phyloP scores from a whole-genome alignment of 208 protist species.

The Leishmania major region DNA sequence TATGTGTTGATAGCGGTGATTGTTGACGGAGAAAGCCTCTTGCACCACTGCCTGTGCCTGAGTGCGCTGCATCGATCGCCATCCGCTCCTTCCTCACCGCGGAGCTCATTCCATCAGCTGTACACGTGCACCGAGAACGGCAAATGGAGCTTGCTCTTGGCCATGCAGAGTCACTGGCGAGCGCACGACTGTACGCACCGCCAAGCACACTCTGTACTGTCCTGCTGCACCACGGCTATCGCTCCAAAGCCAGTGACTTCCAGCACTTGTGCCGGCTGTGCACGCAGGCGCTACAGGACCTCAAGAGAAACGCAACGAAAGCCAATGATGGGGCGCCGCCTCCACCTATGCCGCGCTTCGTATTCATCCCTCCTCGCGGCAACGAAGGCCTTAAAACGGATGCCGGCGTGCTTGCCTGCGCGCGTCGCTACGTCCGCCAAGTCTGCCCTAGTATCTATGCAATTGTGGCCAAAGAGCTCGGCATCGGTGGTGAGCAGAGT shows the following conservation, averaged over 20 bases:
- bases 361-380: slow-evolving; percentile 32
- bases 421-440: slow-evolving; percentile 30
- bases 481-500: neutral
- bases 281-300: neutral
- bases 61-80: neutral
- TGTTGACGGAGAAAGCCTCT: neutral
- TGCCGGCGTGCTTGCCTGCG: slow-evolving; percentile 45
- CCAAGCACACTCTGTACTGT: slow-evolving; percentile 35
- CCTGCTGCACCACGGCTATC: slow-evolving; percentile 72
- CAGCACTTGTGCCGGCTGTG: slow-evolving; percentile 20
- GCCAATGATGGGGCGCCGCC: too few relatives aligned
- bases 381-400: slow-evolving; percentile 43
- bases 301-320: too few relatives aligned
- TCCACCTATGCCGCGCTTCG: neutral
- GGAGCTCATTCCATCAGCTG: neutral
- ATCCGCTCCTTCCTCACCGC: neutral
- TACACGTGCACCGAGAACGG: neutral
- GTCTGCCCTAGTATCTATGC: slow-evolving; percentile 10
- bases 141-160: neutral
- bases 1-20: neutral
- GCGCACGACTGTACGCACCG: too few relatives aligned
- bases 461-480: neutral
- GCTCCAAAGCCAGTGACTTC: slow-evolving; percentile 46
- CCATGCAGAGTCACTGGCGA: neutral
- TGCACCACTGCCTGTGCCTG: neutral